Evolutionary conservation across 2,329 filamentous ascomycete genomes (phyloP), one percentile per base, ranked within the genome.

Genomic region (Seiridium unicorne): DNA sequence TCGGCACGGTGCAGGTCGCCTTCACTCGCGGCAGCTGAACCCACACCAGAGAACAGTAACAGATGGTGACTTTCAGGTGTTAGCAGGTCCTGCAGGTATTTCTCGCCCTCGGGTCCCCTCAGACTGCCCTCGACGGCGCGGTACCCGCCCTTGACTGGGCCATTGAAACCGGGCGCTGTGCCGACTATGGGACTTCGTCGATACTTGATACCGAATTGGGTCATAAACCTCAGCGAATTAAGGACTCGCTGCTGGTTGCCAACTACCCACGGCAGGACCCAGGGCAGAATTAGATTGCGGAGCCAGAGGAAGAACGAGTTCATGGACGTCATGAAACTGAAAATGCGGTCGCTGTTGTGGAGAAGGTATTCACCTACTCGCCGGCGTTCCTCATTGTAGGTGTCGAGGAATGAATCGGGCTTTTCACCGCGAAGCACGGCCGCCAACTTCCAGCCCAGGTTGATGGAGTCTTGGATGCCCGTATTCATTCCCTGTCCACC

Each of bases 401-500:
- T 79, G 54, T 80, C 72, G 0, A 86, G 72, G 1, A 85, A 70
- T 0, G 70, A 64, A 8, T 76, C 68, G 9, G 69, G 69, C 1
- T 73, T 63, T 40, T 66, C 55, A 34, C 60, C 51, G 3, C 63
- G 63, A 1, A 82, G 66, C 3, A 79, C 80, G 1, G 76, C 71
- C 0, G 79, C 76, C 2, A 86, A 72, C 64, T 85, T 85, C 82
- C 83, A 85, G 31, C 78, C 79, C 0, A 86, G 72, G 59, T 85
- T 85, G 36, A 81, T 73, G 0, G 81, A 78, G 59, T 85, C 83
- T 32, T 81, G 79, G 26, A 86, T 76, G 0, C 83, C 82, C 0
- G 81, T 81, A 65, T 86, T 86, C 80, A 86, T 82, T 1, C 84
- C 84, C 65, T 85, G 83, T 0, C 81, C 84, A 2, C 82, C 84